phyloP scores from a whole-genome alignment of 352 stramenopile genomes.

The Phytophthora hibernalis region DNA sequence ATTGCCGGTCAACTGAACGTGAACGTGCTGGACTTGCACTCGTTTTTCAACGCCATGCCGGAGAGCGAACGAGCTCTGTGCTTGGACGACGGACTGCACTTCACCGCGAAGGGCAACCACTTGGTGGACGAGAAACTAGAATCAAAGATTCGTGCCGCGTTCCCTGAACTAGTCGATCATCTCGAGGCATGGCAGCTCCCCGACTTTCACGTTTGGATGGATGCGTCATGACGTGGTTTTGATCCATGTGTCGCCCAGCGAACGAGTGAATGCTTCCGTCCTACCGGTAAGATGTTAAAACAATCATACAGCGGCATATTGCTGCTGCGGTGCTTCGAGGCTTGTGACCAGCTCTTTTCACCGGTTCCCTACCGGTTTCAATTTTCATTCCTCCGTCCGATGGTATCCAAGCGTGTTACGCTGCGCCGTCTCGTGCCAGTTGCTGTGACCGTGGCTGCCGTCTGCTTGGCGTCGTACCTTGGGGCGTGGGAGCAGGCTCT shows the following conservation, averaged over 20 bases:
- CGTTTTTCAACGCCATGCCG: constrained; percentile 53
- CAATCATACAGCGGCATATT: background rate
- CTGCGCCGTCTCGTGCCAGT: constrained; percentile 15
- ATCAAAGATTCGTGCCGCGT: constrained; percentile 36
- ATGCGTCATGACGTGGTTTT: constrained; percentile 10
- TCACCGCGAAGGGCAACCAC: constrained; percentile 54
- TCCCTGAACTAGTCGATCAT: constrained; percentile 32
- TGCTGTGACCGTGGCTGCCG: constrained; percentile 11
- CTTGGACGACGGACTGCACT: constrained; percentile 66
- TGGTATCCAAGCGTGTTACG: constrained; percentile 9
- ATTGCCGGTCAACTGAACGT: constrained; percentile 36
- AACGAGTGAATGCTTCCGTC: too few species aligned
- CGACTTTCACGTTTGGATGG: constrained; percentile 39
- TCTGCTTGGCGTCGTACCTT: constrained; percentile 24
- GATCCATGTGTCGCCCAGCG: too few species aligned
- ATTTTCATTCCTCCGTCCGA: constrained; percentile 8
- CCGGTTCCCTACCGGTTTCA: constrained; percentile 26
- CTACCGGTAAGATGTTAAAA: background rate
- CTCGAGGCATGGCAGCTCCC: constrained; percentile 48
- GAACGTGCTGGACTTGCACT: constrained; percentile 51
- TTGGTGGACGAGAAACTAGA: constrained; percentile 52
- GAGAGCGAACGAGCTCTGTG: constrained; percentile 35
- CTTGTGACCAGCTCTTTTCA: constrained; percentile 6
- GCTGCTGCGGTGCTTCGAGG: too few species aligned
- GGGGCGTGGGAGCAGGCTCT: constrained; percentile 17